phyloP scores from a whole-genome alignment of 2,329 filamentous ascomycete species.

The Trichocomaceae sp. region DNA sequence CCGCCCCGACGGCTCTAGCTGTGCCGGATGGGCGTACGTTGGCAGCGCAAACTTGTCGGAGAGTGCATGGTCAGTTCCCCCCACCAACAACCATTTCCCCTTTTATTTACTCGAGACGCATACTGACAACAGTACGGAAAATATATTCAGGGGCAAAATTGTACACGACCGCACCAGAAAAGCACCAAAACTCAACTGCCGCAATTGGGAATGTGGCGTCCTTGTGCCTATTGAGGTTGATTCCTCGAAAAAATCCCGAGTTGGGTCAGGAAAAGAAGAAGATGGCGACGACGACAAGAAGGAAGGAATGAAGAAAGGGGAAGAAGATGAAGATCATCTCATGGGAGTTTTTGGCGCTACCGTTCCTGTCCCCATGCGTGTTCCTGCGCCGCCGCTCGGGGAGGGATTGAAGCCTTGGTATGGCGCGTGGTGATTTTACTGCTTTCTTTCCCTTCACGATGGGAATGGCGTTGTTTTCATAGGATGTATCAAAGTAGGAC shows the following conservation, averaged over 20 bases:
- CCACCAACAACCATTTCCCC: too few relatives aligned
- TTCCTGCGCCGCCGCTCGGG: conserved; percentile 27
- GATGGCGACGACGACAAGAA: conserved; percentile 15
- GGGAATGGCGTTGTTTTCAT: too few relatives aligned
- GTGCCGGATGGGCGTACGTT: conserved; percentile 69
- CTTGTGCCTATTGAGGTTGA: conserved; percentile 47
- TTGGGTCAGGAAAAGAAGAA: too few relatives aligned
- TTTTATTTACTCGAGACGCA: too few relatives aligned
- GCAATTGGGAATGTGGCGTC: conserved; percentile 96
- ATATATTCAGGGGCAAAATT: conserved; percentile 61
- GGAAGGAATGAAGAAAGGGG: conserved; percentile 22
- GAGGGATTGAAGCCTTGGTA: conserved; percentile 16
- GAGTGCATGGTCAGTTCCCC: conserved; percentile 68
- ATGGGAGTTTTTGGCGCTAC: conserved; percentile 29
- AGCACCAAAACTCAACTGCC: conserved; percentile 67
- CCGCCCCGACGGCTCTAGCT: conserved; percentile 20
- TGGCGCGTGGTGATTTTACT: conserved; percentile 14
- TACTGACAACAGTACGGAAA: neutral
- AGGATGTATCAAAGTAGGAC: too few relatives aligned
- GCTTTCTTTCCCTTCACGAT: neutral
- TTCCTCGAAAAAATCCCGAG: too few relatives aligned
- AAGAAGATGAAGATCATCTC: conserved; percentile 24
- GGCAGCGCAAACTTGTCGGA: conserved; percentile 91
- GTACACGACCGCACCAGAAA: conserved; percentile 62
- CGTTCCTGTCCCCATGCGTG: conserved; percentile 41